A percentile compares a stretch with the other conserved stretches of the same genome.
Conservation (phyloP, 2,329 filamentous ascomycete species). For the Hypomyces perniciosus region DNA sequence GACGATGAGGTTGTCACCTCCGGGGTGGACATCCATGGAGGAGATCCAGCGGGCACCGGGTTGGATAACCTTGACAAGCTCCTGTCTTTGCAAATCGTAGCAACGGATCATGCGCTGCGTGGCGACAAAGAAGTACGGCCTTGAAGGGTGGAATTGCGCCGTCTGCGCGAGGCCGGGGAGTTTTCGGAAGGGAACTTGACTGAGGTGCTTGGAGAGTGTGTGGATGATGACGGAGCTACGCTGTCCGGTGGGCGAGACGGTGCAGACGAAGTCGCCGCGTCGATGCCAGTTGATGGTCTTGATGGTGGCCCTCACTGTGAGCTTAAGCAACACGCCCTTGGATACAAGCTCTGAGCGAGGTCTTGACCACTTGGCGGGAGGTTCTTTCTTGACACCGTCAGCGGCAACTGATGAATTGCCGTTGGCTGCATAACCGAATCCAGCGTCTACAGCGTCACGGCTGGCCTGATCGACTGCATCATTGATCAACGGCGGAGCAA, state of each 20-base stretch:
- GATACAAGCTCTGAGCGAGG: conserved; percentile 69
- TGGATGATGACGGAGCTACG: conserved; percentile 85
- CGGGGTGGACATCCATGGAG: conserved; percentile 85
- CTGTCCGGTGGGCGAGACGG: conserved; percentile 76
- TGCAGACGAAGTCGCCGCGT: conserved; percentile 88
- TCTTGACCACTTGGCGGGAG: conserved; percentile 75
- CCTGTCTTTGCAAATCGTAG: conserved; percentile 88
- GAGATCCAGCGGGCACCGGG: conserved; percentile 93
- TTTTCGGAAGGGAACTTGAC: conserved; percentile 85
- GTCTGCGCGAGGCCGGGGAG: conserved; percentile 72
- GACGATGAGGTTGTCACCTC: conserved; percentile 89
- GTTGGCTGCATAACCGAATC: conserved; percentile 87
- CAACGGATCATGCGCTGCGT: conserved; percentile 89
- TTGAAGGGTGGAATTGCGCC: conserved; percentile 89
- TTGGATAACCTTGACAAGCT: conserved; percentile 87
- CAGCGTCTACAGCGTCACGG: conserved; percentile 71
- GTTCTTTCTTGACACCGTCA: conserved; percentile 61
- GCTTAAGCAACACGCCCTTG: conserved; percentile 71
- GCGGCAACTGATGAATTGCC: conserved; percentile 43
- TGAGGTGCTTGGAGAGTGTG: conserved; percentile 89
- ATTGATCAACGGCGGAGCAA: conserved; percentile 68
- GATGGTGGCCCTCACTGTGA: conserved; percentile 71
- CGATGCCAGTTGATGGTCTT: conserved; percentile 93
- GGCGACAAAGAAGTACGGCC: conserved; percentile 91
- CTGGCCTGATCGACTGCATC: conserved; percentile 69